These are phyloP conservation scores for Ascochyta fabae DNA, from an alignment of 2,329 filamentous ascomycete species.

Conservation along the genomic window DNA sequence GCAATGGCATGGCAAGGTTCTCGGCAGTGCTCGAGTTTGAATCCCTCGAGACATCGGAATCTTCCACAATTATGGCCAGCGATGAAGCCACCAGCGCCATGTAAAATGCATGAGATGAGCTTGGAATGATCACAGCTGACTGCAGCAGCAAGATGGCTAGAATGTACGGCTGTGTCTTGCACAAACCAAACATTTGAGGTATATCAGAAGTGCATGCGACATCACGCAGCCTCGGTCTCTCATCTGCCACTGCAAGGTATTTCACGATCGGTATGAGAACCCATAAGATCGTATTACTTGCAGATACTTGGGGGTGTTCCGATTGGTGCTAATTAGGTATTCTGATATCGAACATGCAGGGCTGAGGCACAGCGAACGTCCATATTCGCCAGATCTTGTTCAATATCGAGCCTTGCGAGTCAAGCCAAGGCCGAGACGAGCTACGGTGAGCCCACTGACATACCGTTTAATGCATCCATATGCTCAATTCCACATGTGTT, in stretches of 20 bases:
- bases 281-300: neutral
- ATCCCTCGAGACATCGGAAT: no score
- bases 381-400: neutral
- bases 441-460: neutral
- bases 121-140: neutral
- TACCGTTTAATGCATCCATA: neutral
- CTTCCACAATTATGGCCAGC: neutral
- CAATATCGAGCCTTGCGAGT: neutral
- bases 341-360: constrained; percentile 1
- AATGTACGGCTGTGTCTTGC: neutral
- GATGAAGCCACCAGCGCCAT: neutral
- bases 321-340: neutral
- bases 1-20: no score
- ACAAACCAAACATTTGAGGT: neutral
- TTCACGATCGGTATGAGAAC: neutral
- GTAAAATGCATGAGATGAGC: neutral
- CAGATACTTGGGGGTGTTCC: neutral
- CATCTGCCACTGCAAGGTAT: neutral
- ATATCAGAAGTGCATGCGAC: neutral
- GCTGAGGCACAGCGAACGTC: neutral
- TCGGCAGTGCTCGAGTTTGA: no score
- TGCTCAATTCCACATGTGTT: neutral
- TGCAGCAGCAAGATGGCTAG: neutral
- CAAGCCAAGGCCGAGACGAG: neutral
- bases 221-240: neutral